Evolutionary conservation across 495 filamentous ascomycete species (phyloP).

Genomic region (Aspergillus haitiensis): DNA sequence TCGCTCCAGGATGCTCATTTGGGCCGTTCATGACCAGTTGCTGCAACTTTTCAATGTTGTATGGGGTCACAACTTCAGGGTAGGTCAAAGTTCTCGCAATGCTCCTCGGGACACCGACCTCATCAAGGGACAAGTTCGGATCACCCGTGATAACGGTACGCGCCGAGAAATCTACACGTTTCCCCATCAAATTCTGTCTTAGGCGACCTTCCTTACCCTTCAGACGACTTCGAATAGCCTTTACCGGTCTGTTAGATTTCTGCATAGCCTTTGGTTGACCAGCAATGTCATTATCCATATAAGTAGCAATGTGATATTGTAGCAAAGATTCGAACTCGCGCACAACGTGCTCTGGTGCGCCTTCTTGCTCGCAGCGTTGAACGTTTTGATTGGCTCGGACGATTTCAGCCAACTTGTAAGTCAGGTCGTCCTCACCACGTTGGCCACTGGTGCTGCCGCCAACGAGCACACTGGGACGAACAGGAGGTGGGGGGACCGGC

Average conservation of each 20-base stretch:
- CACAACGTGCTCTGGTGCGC: slow-evolving; percentile 83
- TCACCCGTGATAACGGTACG: slow-evolving; percentile 99
- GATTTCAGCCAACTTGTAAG: slow-evolving; percentile 97
- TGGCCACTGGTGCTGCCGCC: slow-evolving; percentile 85
- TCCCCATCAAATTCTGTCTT: slow-evolving; percentile 98
- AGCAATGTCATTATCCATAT: slow-evolving; percentile 99
- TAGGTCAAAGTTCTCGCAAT: slow-evolving; percentile 92
- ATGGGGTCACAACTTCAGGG: slow-evolving; percentile 94
- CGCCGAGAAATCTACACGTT: slow-evolving; percentile 98
- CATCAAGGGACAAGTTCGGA: slow-evolving; percentile 90
- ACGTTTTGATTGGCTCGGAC: slow-evolving; percentile 97
- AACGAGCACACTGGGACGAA: slow-evolving; percentile 92
- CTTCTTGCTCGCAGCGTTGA: slow-evolving; percentile 79
- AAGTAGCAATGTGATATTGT: slow-evolving; percentile 98
- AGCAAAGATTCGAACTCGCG: slow-evolving; percentile 86
- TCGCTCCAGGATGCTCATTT: slow-evolving; percentile 89
- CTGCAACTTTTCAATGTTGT: slow-evolving; percentile 93
- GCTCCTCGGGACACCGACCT: slow-evolving; percentile 90
- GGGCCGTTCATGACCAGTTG: slow-evolving; percentile 88
- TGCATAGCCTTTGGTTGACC: slow-evolving; percentile 94
- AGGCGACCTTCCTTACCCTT: slow-evolving; percentile 99
- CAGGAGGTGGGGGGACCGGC: slow-evolving; percentile 91
- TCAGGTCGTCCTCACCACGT: slow-evolving; percentile 96
- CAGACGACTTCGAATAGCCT: slow-evolving; percentile 90
- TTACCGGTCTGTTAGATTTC: slow-evolving; percentile 93